Evolutionary conservation across 768 basidiomycete species (phyloP), one percentile per base, ranked within the genome.

Genomic region (Roridomyces roridus): DNA sequence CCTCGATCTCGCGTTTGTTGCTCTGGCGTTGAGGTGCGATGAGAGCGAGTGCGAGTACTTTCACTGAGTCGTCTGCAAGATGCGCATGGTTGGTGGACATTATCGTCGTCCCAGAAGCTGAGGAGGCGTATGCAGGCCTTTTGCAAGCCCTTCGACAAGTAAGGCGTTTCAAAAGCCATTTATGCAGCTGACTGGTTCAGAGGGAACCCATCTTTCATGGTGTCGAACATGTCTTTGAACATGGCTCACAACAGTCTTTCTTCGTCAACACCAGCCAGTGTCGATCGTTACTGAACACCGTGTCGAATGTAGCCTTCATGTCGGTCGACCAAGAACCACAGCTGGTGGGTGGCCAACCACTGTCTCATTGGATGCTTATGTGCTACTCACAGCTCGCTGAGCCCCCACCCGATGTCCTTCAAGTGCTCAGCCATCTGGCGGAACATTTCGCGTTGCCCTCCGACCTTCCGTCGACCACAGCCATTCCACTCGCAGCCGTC

Each of bases 401-500:
- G 17, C 60, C 63, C 18, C 66, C 63, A 11, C 45, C 48, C 10
- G 58, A 54, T 18, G 56, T 70, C 28, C 44, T 49, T 35, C 26
- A 20, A 4, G 41, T 37, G 10, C 42, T 54, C 18, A 25, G 31
- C 14, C 17, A 41, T 11, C 51, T 57, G 9, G 41, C 46, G 6
- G n/a, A 50, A 0, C 70, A 72, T 11, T 59, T 73, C 49, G 65
- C 69, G 44, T 59, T 81, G 25, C 65, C 74, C 11, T 51, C 60
- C 37, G 50, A 49, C 23, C 62, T 74, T 14, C 45, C 71, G 5
- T 58, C 68, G 45, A 64, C 55, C 21, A 64, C 51, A 10, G 68
- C 74, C 2, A 70, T 89, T 37, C 81, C 87, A 14, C 72, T 89
- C 5, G 84, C 87, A 5, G 87, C 78, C 1, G 56, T 85, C 8